A percentile compares a stretch with the other conserved stretches of the same genome.
These are phyloP conservation scores for Pseudevernia furfuracea DNA, from an alignment of 495 filamentous ascomycete genomes.

Conservation along the genomic window DNA sequence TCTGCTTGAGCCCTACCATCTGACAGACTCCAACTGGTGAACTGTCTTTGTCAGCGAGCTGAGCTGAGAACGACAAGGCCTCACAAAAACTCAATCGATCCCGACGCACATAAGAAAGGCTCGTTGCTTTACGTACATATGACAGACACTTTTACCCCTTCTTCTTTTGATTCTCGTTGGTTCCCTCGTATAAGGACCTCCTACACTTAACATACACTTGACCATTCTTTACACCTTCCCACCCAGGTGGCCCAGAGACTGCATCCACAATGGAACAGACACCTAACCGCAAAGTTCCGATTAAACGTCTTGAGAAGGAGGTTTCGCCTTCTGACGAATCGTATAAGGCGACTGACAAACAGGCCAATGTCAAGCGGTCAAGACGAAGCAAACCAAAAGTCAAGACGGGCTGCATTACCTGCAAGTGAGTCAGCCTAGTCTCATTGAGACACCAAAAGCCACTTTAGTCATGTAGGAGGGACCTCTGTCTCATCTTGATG, in stretches of 20 bases:
- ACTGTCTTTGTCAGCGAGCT: not conserved
- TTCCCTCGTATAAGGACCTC: not conserved
- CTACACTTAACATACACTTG: no score
- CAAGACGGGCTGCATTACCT: conserved; percentile 42
- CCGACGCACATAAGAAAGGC: not conserved
- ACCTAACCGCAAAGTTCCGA: not conserved
- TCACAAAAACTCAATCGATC: not conserved
- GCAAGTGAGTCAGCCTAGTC: conserved; percentile 31
- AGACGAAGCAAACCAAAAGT: conserved; percentile 29
- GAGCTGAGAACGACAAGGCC: not conserved
- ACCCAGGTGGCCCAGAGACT: not conserved
- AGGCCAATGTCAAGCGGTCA: conserved; percentile 4
- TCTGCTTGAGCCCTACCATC: not conserved
- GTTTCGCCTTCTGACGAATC: not conserved
- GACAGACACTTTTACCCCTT: no score
- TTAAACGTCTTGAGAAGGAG: not conserved
- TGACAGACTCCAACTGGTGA: not conserved
- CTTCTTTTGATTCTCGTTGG: not conserved
- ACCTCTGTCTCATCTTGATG: not conserved
- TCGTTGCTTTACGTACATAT: no score
- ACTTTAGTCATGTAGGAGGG: not conserved
- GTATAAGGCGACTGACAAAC: not conserved
- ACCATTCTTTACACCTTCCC: not conserved
- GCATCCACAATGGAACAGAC: not conserved
- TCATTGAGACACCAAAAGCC: not conserved